Conservation (phyloP, 495 filamentous ascomycete species). For the Annulohypoxylon nitens region DNA sequence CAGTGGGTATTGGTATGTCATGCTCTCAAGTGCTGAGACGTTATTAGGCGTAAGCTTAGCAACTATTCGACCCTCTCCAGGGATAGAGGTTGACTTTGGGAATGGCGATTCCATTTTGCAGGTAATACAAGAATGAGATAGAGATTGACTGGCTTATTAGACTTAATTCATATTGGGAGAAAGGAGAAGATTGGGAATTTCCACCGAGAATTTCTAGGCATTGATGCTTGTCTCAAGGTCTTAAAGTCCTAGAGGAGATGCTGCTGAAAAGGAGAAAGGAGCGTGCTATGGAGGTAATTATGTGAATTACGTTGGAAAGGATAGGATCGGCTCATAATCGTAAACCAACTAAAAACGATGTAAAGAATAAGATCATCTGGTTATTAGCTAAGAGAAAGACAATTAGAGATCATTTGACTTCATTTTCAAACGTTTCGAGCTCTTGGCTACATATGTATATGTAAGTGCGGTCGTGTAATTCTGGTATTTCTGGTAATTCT, state of each 20-base stretch:
- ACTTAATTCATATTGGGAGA: slow-evolving; percentile 26
- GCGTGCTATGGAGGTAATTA: too few relatives aligned
- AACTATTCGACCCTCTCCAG: slow-evolving; percentile 83
- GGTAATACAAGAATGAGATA: not conserved
- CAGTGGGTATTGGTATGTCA: slow-evolving; percentile 92
- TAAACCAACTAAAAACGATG: slow-evolving; percentile 1
- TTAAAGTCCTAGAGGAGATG: not conserved
- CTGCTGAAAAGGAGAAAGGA: not conserved
- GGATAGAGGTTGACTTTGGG: slow-evolving; percentile 73
- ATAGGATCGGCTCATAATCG: slow-evolving; percentile 4
- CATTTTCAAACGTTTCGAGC: not conserved
- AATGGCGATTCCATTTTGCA: slow-evolving; percentile 69
- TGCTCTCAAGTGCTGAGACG: slow-evolving; percentile 75
- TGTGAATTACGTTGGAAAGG: not conserved
- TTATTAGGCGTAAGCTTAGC: slow-evolving; percentile 78
- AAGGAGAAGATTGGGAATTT: not conserved
- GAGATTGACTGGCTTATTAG: not conserved
- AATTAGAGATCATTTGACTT: not conserved
- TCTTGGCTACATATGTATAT: slow-evolving; percentile 4
- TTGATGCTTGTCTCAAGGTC: slow-evolving; percentile 33
- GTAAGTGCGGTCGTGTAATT: not conserved
- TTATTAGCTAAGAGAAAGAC: slow-evolving; percentile 8
- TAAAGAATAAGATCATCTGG: not conserved
- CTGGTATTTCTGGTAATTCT: not conserved
- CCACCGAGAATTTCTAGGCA: slow-evolving; percentile 13